phyloP scores from a whole-genome alignment of 169 alveolate genomes.

The Plasmodium vivax region DNA sequence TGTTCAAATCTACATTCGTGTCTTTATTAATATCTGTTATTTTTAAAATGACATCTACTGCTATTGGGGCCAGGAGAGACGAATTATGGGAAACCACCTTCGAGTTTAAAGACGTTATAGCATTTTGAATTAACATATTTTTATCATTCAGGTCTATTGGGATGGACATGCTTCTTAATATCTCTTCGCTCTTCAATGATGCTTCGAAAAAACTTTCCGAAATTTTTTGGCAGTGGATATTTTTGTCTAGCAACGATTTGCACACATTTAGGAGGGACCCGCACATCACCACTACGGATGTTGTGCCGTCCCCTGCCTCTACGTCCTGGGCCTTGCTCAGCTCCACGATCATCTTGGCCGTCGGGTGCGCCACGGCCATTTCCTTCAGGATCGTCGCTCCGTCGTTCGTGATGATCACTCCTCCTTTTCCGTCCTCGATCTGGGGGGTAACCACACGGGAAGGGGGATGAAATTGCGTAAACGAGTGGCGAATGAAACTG shows the following conservation, averaged over 20 bases:
- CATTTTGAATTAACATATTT: conserved; percentile 94
- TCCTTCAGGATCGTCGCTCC: conserved; percentile 99
- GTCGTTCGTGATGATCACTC: conserved; percentile 98
- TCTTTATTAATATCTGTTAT: conserved; percentile 83
- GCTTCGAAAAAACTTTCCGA: conserved; percentile 96
- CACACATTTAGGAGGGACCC: conserved; percentile 97
- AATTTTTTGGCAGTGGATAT: conserved; percentile 98
- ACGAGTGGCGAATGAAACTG: background rate
- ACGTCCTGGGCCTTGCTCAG: conserved; percentile 98
- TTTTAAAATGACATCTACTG: conserved; percentile 96
- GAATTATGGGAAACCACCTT: conserved; percentile 98
- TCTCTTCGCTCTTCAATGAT: conserved; percentile 87
- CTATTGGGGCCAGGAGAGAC: conserved; percentile 97
- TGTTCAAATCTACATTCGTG: conserved; percentile 90
- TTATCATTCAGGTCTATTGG: conserved; percentile 96
- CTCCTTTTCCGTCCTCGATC: conserved; percentile 96
- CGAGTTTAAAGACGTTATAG: conserved; percentile 97
- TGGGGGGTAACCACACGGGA: background rate
- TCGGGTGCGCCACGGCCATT: conserved; percentile 97
- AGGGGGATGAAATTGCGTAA: background rate
- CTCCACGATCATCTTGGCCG: conserved; percentile 99
- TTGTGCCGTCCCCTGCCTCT: conserved; percentile 99
- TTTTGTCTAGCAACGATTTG: conserved; percentile 94
- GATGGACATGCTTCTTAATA: conserved; percentile 92
- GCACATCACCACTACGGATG: conserved; percentile 99